Conservation (phyloP, 192 early-diverging fungal species). For the Spinellus fusiger region DNA sequence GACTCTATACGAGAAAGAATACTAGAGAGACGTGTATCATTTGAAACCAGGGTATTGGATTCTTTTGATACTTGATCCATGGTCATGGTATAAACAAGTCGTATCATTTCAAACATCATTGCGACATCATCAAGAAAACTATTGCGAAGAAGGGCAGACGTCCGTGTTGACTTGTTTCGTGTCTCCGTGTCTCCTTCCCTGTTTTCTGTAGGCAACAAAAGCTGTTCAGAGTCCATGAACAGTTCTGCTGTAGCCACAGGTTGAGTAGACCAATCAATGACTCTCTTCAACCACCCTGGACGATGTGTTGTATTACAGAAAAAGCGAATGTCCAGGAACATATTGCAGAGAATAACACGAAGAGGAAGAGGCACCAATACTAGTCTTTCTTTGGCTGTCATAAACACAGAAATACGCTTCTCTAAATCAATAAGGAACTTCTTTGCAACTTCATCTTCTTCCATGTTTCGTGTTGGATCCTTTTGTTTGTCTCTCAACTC, state of each 20-base stretch:
- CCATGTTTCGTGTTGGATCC: conserved; percentile 28
- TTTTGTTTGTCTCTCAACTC: conserved; percentile 30
- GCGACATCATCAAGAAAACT: conserved; percentile 38
- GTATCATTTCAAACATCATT: conserved; percentile 30
- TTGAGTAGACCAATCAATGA: conserved; percentile 44
- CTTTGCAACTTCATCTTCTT: conserved; percentile 43
- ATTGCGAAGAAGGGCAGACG: conserved; percentile 8
- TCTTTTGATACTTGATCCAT: background rate
- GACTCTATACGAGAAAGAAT: background rate
- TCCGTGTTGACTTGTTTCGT: background rate
- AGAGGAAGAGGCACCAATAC: conserved; percentile 42
- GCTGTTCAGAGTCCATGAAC: background rate
- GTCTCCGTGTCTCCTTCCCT: background rate
- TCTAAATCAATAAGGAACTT: conserved; percentile 55
- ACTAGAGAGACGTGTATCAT: background rate
- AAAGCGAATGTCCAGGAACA: conserved; percentile 50
- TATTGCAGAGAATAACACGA: conserved; percentile 39
- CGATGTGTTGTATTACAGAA: conserved; percentile 50
- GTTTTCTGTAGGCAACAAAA: background rate
- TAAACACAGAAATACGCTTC: conserved; percentile 40
- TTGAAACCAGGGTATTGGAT: background rate
- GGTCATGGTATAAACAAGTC: conserved; percentile 19
- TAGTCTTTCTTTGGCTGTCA: conserved; percentile 41
- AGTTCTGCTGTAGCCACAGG: conserved; percentile 9
- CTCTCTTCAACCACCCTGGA: conserved; percentile 46